phyloP scores from a whole-genome alignment of 2,329 filamentous ascomycete genomes.

The Monosporascus sp. region DNA sequence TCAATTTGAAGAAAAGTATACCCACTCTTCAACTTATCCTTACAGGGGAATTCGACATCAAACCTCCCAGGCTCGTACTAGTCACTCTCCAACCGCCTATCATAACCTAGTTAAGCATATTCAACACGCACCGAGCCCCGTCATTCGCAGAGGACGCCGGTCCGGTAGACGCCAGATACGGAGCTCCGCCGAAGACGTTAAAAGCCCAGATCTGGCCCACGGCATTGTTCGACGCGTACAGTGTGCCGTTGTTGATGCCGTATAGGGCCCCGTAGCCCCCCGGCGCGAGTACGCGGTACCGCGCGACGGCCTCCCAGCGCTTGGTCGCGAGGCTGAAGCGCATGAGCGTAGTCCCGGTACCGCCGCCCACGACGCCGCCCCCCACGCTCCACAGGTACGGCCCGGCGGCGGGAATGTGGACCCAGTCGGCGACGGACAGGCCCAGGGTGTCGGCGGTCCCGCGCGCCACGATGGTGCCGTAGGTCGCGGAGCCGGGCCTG shows the following conservation, averaged over 20 bases:
- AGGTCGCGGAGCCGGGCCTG: neutral
- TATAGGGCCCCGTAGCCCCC: neutral
- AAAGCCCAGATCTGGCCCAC: slow-evolving; percentile 1
- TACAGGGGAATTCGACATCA: too few relatives aligned
- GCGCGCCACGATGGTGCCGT: neutral
- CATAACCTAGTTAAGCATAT: neutral
- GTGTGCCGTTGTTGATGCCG: slow-evolving; percentile 1
- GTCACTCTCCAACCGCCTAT: too few relatives aligned
- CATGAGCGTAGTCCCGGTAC: neutral
- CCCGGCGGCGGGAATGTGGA: neutral
- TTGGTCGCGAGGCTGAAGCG: neutral
- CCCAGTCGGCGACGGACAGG: neutral
- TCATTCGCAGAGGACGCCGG: neutral
- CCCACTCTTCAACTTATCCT: too few relatives aligned
- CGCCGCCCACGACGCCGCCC: neutral
- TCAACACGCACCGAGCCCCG: slow-evolving; percentile 1
- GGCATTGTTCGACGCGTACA: neutral
- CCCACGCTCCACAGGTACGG: neutral
- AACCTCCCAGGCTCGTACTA: too few relatives aligned
- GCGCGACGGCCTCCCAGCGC: neutral
- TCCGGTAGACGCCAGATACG: neutral
- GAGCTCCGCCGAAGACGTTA: neutral
- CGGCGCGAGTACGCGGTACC: neutral
- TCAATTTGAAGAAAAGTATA: too few relatives aligned
- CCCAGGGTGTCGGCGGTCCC: neutral